Evolutionary conservation across 805 yeast genomes (phyloP).

Genomic region (Starmerella etchellsii): DNA sequence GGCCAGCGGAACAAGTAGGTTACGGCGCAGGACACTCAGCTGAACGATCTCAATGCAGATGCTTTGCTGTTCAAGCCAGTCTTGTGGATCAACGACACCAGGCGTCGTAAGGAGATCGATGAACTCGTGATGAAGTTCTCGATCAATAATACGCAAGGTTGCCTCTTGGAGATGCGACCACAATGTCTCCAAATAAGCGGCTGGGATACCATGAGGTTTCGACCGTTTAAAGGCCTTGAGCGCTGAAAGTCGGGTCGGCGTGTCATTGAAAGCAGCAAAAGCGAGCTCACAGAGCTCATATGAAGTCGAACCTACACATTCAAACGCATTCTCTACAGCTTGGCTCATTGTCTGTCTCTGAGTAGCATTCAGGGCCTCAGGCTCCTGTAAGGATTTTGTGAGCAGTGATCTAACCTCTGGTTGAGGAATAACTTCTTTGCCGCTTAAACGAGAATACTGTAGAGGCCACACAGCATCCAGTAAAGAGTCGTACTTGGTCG

Average conservation of each 20-base stretch:
- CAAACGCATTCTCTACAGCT: constrained; percentile 9
- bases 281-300: constrained; percentile 6
- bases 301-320: not conserved
- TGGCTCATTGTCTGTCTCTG: not conserved
- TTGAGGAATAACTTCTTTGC: not conserved
- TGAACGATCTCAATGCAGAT: constrained; percentile 22
- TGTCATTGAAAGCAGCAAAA: constrained; percentile 7
- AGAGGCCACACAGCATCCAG: constrained; percentile 1
- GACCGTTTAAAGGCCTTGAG: constrained; percentile 10
- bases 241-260: constrained; percentile 7
- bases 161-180: constrained; percentile 51
- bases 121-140: constrained; percentile 44
- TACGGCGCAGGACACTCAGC: constrained; percentile 43
- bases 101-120: constrained; percentile 37
- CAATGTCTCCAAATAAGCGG: constrained; percentile 22
- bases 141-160: constrained; percentile 52
- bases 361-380: constrained; percentile 1
- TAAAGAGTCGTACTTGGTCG: not conserved
- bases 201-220: constrained; percentile 26
- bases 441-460: not conserved
- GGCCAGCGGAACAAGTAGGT: constrained; percentile 51
- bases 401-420: not conserved
- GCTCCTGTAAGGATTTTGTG: not conserved
- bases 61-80: constrained; percentile 20
- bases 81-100: constrained; percentile 19